phyloP scores from a whole-genome alignment of 2,329 filamentous ascomycete species.

The Aspergillus jensenii region DNA sequence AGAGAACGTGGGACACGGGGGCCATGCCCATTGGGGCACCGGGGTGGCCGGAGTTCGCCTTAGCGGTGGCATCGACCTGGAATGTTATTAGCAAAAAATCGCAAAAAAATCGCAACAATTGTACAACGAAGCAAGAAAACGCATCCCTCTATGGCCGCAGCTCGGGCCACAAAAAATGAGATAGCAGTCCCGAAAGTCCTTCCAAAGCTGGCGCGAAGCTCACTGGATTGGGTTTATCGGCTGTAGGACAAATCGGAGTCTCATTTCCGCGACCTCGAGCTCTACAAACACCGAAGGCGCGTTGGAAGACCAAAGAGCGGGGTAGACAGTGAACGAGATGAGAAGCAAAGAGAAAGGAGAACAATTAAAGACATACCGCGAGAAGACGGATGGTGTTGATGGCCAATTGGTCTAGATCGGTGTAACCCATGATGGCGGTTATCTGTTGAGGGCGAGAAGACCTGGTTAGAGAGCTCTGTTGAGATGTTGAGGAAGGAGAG shows the following conservation, averaged over 20 bases:
- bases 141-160: not conserved
- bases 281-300: not conserved
- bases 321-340: not conserved
- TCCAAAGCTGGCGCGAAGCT: not conserved
- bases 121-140: not conserved
- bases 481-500: not conserved
- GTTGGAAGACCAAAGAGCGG: constrained; percentile 6
- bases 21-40: constrained; percentile 98
- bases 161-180: not conserved
- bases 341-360: not conserved
- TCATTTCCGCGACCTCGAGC: not conserved
- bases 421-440: constrained; percentile 74
- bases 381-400: constrained; percentile 98
- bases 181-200: not conserved
- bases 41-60: constrained; percentile 96
- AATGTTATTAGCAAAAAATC: constrained; percentile 14
- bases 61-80: constrained; percentile 94
- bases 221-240: not conserved
- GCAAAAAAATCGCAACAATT: not conserved
- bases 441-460: constrained; percentile 19
- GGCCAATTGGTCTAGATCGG: constrained; percentile 81
- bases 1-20: constrained; percentile 92
- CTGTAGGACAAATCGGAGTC: not conserved
- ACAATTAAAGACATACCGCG: constrained; percentile 67
- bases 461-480: constrained; percentile 15